These are phyloP conservation scores for Scheffersomyces amazonensis DNA, from an alignment of 805 yeast species.

Conservation along the genomic window DNA sequence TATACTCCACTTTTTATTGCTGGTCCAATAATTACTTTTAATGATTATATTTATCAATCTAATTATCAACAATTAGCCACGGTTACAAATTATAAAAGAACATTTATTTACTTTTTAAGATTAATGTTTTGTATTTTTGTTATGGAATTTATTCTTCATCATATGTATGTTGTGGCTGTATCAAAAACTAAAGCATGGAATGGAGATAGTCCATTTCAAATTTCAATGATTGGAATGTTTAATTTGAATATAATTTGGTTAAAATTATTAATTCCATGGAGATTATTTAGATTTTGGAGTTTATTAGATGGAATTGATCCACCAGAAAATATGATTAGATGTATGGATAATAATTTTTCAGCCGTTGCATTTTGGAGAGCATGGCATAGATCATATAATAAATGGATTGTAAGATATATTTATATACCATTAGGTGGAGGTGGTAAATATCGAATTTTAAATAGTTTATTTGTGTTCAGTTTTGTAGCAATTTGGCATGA, in stretches of 20 bases:
- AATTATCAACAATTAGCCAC: conserved; percentile 53
- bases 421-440: conserved; percentile 91
- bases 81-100: conserved; percentile 48
- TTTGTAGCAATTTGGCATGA: conserved; percentile 99
- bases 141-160: conserved; percentile 89
- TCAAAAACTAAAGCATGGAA: conserved; percentile 88
- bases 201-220: conserved; percentile 85
- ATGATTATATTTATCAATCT: conserved; percentile 82
- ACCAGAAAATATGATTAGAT: conserved; percentile 96
- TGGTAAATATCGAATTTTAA: conserved; percentile 62
- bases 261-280: conserved; percentile 92
- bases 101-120: conserved; percentile 60
- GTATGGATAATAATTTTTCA: conserved; percentile 91
- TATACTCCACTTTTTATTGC: conserved; percentile 92
- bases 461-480: conserved; percentile 82
- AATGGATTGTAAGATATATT: conserved; percentile 85
- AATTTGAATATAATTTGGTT: conserved; percentile 91
- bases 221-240: conserved; percentile 91
- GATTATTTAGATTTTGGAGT: conserved; percentile 91
- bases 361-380: conserved; percentile 98
- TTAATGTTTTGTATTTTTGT: conserved; percentile 70
- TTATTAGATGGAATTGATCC: conserved; percentile 91
- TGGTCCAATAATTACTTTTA: conserved; percentile 92
- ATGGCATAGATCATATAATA: conserved; percentile 94
- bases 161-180: conserved; percentile 89